phyloP scores from a whole-genome alignment of 75 land plant species.

The Pseudotsuga menziesii region DNA sequence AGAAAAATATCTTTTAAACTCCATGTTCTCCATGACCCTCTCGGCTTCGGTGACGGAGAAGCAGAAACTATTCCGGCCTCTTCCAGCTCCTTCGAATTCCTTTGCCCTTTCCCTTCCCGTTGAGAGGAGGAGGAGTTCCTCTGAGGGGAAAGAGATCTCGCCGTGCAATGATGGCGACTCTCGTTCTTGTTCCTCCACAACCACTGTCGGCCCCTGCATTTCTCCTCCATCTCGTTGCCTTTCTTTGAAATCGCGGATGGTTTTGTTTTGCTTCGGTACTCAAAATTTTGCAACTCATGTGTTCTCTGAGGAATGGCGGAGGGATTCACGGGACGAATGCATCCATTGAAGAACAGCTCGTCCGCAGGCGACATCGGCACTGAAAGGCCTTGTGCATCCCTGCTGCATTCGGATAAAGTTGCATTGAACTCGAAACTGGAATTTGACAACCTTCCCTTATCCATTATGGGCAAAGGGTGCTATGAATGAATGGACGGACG shows the following conservation, averaged over 20 bases:
- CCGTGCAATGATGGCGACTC: constrained; percentile 26
- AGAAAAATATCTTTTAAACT: constrained; percentile 38
- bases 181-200: constrained; percentile 14
- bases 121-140: constrained; percentile 20
- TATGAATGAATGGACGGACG: too few species aligned
- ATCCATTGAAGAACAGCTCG: constrained; percentile 9
- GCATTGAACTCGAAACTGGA: constrained; percentile 8
- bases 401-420: not conserved
- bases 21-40: constrained; percentile 26
- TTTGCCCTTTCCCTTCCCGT: not conserved
- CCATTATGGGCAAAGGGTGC: too few species aligned
- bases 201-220: constrained; percentile 28
- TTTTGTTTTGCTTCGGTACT: not conserved
- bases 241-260: not conserved
- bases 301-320: not conserved
- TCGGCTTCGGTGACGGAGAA: constrained; percentile 4
- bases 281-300: not conserved
- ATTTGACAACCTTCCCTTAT: not conserved
- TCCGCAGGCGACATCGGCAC: constrained; percentile 4
- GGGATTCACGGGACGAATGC: not conserved
- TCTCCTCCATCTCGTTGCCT: not conserved
- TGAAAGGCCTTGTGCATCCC: not conserved
- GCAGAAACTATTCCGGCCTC: too few species aligned
- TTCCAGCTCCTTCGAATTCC: not conserved
- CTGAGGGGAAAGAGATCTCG: constrained; percentile 69